Evolutionary conservation across 2,329 filamentous ascomycete genomes (phyloP), one percentile per base, ranked within the genome.

Genomic region (Ophiostoma quercus): DNA sequence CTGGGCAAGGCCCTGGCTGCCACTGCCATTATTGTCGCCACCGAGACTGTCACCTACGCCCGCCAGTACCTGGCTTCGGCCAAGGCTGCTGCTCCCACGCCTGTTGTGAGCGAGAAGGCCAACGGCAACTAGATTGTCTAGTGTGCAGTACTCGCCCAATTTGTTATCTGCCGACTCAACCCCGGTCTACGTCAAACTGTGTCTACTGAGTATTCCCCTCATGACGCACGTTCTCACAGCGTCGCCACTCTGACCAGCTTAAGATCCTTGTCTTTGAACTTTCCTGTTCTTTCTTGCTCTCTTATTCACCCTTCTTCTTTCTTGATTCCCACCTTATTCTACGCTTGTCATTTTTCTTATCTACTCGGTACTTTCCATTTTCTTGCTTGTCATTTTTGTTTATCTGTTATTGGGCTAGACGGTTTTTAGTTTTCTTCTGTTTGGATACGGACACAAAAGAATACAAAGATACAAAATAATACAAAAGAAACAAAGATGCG

Each of bases 1-100:
- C 85, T 85, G 71, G 85, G 88, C 76, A 92, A 91, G 83, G 91
- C 91, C 12, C 80, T 87, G 16, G 81, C 92, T 73, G 86, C 85
- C 68, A 92, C 90, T 16, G 84, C 85, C 32, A 81, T 92, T 67
- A 84, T 91, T 67, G 82, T 93, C 67, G 86, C 86, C 67, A 85
- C 84, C 73, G 89, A 92, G 78, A 85, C 87, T 1, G 79, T 91
- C 68, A 81, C 80, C 69, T 90, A 85, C 83, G 75, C 90, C 73
- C 84, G 84, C 76, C 81, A 81, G 68, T 84, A 87, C 74, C 76
- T 92, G 67, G 82, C 84, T 71, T 79, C 81, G 74, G 87, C 89
- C 82, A 91, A 90, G 81, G 81, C 84, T 34, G 84, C 90, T 74
- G 68, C 67, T 2, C 67, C 43, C 1, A 16, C 66, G 11, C 62